These are phyloP conservation scores for Ustilago trichophora DNA, from an alignment of 1,284 basidiomycete genomes.

Conservation along the genomic window DNA sequence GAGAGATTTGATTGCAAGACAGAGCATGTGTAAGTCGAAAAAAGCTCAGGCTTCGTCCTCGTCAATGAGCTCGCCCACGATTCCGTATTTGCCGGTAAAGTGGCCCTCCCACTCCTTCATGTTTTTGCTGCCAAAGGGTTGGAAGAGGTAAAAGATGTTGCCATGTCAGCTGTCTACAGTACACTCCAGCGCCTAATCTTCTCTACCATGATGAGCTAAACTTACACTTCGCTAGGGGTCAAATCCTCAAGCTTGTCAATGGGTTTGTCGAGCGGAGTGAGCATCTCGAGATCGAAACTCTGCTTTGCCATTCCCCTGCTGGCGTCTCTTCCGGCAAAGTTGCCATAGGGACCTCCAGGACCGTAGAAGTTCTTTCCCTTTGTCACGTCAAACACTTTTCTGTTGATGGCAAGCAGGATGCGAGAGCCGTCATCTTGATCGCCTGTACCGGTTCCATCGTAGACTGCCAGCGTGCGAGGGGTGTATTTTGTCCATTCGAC, in stretches of 20 bases:
- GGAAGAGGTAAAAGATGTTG: no score
- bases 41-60: no score
- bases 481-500: constrained; percentile 60
- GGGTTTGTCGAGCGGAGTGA: constrained; percentile 84
- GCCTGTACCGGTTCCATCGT: constrained; percentile 52
- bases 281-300: constrained; percentile 89
- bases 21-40: no score
- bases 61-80: constrained; percentile 63
- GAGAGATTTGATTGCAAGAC: no score
- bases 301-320: constrained; percentile 96
- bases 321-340: constrained; percentile 93
- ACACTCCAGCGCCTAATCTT: no score
- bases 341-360: constrained; percentile 94
- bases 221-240: constrained; percentile 82
- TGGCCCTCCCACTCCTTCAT: constrained; percentile 61
- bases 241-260: constrained; percentile 84
- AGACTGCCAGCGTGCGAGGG: constrained; percentile 60
- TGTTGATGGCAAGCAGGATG: constrained; percentile 85
- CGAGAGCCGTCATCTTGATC: constrained; percentile 61
- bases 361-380: constrained; percentile 89
- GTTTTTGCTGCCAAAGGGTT: constrained; percentile 34
- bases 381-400: constrained; percentile 90
- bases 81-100: constrained; percentile 61
- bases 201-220: no score
- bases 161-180: no score